Percentiles rank a stretch among this genome's conserved stretches.
These are phyloP conservation scores for Debaryomyces fabryi DNA, from an alignment of 1,139 yeast species.

Conservation along the genomic window DNA sequence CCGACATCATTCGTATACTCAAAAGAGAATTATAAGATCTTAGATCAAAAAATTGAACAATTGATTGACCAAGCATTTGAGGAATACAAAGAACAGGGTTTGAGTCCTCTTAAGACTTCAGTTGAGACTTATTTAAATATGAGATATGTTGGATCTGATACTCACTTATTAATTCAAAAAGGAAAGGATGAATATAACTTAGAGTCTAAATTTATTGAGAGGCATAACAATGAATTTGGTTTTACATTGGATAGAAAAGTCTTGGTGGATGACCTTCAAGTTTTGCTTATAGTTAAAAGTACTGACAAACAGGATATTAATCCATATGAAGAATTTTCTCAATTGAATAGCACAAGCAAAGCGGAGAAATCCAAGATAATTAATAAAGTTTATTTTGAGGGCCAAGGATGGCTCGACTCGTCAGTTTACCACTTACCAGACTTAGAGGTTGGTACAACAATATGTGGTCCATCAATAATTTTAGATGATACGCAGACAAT, in stretches of 20 bases:
- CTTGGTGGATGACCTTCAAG: slow-evolving; percentile 81
- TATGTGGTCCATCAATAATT: slow-evolving; percentile 80
- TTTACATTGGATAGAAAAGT: slow-evolving; percentile 50
- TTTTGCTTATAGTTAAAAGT: slow-evolving; percentile 40
- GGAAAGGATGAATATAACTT: slow-evolving; percentile 25
- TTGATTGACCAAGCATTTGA: slow-evolving; percentile 30
- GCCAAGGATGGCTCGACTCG: slow-evolving; percentile 51
- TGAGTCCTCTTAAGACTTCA: slow-evolving; percentile 27
- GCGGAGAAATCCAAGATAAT: slow-evolving; percentile 10
- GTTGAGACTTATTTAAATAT: slow-evolving; percentile 72
- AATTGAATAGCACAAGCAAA: slow-evolving; percentile 11
- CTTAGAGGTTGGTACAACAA: slow-evolving; percentile 52
- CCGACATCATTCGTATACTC: slow-evolving; percentile 46
- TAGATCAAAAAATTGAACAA: slow-evolving; percentile 29
- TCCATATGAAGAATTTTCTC: slow-evolving; percentile 36
- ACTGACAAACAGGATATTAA: slow-evolving; percentile 31
- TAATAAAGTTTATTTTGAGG: slow-evolving; percentile 34
- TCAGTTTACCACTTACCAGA: slow-evolving; percentile 54
- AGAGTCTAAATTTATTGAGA: slow-evolving; percentile 30
- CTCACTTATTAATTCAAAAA: slow-evolving; percentile 67
- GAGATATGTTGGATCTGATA: slow-evolving; percentile 86
- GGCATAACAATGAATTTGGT: slow-evolving; percentile 45
- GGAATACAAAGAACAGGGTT: slow-evolving; percentile 37
- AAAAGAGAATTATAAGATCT: slow-evolving; percentile 18
- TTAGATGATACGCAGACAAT: slow-evolving; percentile 89